These are phyloP conservation scores for Elsinoe fawcettii DNA, from an alignment of 2,329 filamentous ascomycete genomes.

Conservation along the genomic window DNA sequence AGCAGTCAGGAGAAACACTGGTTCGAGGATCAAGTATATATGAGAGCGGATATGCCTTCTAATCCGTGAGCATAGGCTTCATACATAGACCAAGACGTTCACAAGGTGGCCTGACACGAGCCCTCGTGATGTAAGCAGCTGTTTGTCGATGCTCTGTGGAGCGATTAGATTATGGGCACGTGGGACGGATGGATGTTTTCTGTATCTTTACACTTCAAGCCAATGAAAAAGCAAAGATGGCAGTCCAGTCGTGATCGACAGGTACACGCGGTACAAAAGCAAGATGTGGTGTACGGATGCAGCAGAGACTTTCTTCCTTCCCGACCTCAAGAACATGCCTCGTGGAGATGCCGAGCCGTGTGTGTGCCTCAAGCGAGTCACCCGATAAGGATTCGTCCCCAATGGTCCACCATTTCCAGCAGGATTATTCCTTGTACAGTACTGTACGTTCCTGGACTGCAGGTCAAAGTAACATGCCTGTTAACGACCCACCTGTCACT, in stretches of 20 bases:
- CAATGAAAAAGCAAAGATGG: not conserved
- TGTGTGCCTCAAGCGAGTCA: not conserved
- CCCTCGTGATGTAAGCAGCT: not conserved
- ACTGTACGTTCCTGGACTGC: not conserved
- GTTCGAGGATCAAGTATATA: not conserved
- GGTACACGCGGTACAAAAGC: not conserved
- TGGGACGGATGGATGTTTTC: not conserved
- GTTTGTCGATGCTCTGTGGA: not conserved
- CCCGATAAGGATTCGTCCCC: not conserved
- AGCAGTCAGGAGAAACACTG: not conserved
- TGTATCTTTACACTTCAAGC: not conserved
- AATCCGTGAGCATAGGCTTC: too few species aligned
- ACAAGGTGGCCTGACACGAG: too few species aligned
- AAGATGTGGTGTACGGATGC: not conserved
- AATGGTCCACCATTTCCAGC: not conserved
- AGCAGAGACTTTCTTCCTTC: not conserved
- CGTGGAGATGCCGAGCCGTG: not conserved
- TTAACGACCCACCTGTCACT: not conserved
- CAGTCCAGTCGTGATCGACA: not conserved
- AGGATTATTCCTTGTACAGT: not conserved
- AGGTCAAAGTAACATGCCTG: not conserved
- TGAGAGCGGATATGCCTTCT: too few species aligned
- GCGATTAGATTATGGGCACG: conserved; percentile 1
- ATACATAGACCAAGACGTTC: too few species aligned
- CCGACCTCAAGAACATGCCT: not conserved